A percentile compares a stretch with the other conserved stretches of the same genome.
Evolutionary conservation across 2,329 filamentous ascomycete genomes (phyloP).

Genomic region (Penicillium corylophilum): DNA sequence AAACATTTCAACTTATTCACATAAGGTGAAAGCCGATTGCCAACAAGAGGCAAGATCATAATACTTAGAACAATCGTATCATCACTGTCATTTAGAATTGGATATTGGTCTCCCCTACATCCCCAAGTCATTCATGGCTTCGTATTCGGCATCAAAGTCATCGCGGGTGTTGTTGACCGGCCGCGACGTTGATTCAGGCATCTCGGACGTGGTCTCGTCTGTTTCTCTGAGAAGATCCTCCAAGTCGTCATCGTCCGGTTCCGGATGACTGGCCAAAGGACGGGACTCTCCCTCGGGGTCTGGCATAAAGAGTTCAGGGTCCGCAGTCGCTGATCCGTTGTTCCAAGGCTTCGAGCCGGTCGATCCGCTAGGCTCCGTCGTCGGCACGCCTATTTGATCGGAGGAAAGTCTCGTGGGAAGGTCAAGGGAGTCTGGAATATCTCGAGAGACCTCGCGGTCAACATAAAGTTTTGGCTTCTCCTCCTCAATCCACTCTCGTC

Average conservation of each 20-base stretch:
- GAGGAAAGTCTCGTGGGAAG: conserved; percentile 4
- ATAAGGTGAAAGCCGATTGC: not conserved
- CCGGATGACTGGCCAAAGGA: conserved; percentile 12
- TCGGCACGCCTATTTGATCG: conserved; percentile 1
- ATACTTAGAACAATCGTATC: not conserved
- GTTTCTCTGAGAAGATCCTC: conserved; percentile 57
- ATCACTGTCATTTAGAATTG: conserved; percentile 9
- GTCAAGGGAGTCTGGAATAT: conserved; percentile 1
- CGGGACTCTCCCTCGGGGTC: conserved; percentile 14
- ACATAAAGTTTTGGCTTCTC: conserved; percentile 37
- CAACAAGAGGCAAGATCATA: not conserved
- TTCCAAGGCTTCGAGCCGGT: not conserved
- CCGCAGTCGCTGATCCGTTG: conserved; percentile 1
- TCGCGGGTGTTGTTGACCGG: conserved; percentile 8
- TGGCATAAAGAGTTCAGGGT: conserved; percentile 32
- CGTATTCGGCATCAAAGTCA: conserved; percentile 63
- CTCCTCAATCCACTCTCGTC: conserved; percentile 83
- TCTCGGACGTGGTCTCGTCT: conserved; percentile 18
- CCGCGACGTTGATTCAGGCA: conserved; percentile 1
- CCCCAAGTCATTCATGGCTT: conserved; percentile 56
- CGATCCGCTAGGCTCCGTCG: not conserved
- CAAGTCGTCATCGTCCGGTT: conserved; percentile 49
- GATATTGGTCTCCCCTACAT: conserved; percentile 10
- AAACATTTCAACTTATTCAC: not conserved
- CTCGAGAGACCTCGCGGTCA: not conserved